phyloP scores from a whole-genome alignment of 495 filamentous ascomycete species.

The Neurospora sp. region DNA sequence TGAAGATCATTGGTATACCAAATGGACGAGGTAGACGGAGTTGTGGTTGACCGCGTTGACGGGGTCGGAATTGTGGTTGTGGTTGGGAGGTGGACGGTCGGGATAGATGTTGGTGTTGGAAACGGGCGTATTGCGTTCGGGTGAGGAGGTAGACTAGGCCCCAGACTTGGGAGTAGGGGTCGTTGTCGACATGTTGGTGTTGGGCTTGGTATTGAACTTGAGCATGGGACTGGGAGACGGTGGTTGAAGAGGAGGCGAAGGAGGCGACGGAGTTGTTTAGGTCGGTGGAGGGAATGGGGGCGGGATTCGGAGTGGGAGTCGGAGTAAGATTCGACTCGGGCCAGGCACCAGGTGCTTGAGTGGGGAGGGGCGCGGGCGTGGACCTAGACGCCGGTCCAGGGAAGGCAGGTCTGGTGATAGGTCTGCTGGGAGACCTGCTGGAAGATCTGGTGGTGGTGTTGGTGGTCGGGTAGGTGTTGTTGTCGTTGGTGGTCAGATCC shows the following conservation, averaged over 20 bases:
- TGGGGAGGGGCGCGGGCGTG: not conserved
- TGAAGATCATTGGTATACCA: not conserved
- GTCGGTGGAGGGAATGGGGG: not conserved
- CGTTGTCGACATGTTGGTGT: not conserved
- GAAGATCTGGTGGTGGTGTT: not conserved
- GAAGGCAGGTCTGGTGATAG: not conserved
- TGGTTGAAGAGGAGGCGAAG: not conserved
- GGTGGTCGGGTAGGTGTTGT: not conserved
- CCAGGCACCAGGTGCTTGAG: not conserved
- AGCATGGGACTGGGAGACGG: not conserved
- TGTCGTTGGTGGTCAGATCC: not conserved
- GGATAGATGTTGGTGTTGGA: slow-evolving; percentile 19
- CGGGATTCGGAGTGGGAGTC: not conserved
- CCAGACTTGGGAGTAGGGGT: slow-evolving; percentile 18
- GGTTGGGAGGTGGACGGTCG: no score
- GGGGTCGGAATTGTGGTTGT: not conserved
- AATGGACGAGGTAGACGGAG: not conserved
- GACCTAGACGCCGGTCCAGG: not conserved
- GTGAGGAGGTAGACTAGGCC: slow-evolving; percentile 29
- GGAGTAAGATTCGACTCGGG: not conserved
- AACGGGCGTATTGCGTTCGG: slow-evolving; percentile 21
- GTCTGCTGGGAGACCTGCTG: no score
- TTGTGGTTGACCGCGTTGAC: not conserved
- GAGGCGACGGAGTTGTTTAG: not conserved
- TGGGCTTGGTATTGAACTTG: not conserved